These are phyloP conservation scores for Plenodomus tracheiphilus DNA, from an alignment of 2,329 filamentous ascomycete genomes.

Conservation along the genomic window DNA sequence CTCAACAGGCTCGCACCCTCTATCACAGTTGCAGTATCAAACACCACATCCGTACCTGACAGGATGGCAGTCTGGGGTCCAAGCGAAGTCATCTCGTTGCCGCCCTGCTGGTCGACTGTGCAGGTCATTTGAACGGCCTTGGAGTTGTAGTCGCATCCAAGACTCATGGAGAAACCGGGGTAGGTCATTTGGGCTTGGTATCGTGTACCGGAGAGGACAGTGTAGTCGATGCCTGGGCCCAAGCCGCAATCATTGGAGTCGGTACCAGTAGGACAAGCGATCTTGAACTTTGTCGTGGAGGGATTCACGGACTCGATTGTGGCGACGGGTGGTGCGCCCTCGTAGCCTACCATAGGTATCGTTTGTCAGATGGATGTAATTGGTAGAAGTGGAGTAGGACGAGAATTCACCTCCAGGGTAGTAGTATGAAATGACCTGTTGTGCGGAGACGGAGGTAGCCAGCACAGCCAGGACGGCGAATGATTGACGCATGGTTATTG, in stretches of 20 bases:
- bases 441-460: conserved; percentile 19
- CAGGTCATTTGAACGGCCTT: conserved; percentile 27
- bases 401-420: conserved; percentile 25
- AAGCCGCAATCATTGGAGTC: conserved; percentile 30
- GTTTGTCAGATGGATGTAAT: background rate
- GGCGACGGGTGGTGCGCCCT: conserved; percentile 26
- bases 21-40: conserved; percentile 27
- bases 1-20: conserved; percentile 26
- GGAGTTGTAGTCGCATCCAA: conserved; percentile 30
- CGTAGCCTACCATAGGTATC: conserved; percentile 15
- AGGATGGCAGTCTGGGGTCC: conserved; percentile 18
- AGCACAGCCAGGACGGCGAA: conserved; percentile 21
- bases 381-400: background rate
- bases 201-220: conserved; percentile 22
- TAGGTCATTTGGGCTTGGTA: conserved; percentile 25
- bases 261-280: conserved; percentile 26
- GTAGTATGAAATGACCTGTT: conserved; percentile 23
- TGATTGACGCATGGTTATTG: conserved; percentile 26
- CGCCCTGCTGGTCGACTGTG: conserved; percentile 23
- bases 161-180: conserved; percentile 23
- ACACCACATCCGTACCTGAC: conserved; percentile 19
- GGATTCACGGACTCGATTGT: conserved; percentile 24
- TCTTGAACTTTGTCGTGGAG: conserved; percentile 24
- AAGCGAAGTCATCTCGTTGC: conserved; percentile 12
- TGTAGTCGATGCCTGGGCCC: conserved; percentile 22